phyloP scores from a whole-genome alignment of 2,329 filamentous ascomycete species.

The Didymosphaeria variabile region DNA sequence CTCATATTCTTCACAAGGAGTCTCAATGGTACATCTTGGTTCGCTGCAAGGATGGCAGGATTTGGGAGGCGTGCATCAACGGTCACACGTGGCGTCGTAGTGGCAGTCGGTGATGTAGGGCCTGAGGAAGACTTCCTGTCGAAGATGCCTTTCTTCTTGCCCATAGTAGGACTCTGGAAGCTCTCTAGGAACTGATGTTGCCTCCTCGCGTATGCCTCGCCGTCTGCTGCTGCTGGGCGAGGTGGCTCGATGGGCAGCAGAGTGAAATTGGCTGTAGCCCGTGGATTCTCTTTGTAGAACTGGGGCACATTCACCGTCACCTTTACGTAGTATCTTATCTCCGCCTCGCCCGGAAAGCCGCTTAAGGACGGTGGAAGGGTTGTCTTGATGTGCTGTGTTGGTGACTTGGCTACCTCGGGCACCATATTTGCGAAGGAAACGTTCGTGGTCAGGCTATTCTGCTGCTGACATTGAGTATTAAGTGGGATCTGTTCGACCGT shows the following conservation, averaged over 20 bases:
- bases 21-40: slow-evolving; percentile 81
- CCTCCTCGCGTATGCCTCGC: slow-evolving; percentile 86
- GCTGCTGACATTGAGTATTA: slow-evolving; percentile 72
- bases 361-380: slow-evolving; percentile 89
- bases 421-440: slow-evolving; percentile 55
- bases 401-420: slow-evolving; percentile 56
- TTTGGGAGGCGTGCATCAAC: slow-evolving; percentile 87
- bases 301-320: slow-evolving; percentile 91
- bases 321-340: slow-evolving; percentile 94
- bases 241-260: slow-evolving; percentile 95
- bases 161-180: slow-evolving; percentile 39
- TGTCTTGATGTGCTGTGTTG: slow-evolving; percentile 75
- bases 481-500: slow-evolving; percentile 58
- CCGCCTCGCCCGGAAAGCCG: slow-evolving; percentile 86
- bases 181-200: slow-evolving; percentile 65
- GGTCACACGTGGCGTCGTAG: slow-evolving; percentile 64
- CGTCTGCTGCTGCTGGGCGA: slow-evolving; percentile 69
- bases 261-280: slow-evolving; percentile 69
- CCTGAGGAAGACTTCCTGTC: slow-evolving; percentile 44
- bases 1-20: slow-evolving; percentile 81
- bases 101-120: slow-evolving; percentile 32
- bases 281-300: slow-evolving; percentile 89
- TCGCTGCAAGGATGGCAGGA: slow-evolving; percentile 88
- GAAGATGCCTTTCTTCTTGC: slow-evolving; percentile 71
- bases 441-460: slow-evolving; percentile 50